Conservation (phyloP, 257 asterid genomes). For the Fraxinus cuspidata region DNA sequence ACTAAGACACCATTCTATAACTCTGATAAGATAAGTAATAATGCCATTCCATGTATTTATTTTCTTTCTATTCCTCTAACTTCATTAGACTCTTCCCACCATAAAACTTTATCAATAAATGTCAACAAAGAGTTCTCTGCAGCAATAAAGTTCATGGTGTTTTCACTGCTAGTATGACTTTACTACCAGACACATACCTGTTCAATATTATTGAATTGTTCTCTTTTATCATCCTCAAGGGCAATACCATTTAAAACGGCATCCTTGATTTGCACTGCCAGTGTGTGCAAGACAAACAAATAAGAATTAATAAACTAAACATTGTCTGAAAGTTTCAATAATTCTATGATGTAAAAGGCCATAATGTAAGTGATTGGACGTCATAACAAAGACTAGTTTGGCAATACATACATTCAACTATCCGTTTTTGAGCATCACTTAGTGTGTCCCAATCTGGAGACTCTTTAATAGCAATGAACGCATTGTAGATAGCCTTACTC, state of each 20-base stretch:
- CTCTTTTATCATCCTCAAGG: conserved; percentile 88
- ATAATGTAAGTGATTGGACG: no score
- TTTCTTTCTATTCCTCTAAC: neutral
- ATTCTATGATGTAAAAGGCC: neutral
- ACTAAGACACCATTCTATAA: no score
- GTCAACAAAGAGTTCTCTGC: neutral
- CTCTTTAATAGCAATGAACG: conserved; percentile 75
- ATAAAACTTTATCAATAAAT: neutral
- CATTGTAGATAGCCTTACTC: conserved; percentile 87
- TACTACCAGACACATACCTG: conserved; percentile 50
- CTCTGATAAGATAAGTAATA: neutral
- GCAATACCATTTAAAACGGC: conserved; percentile 91
- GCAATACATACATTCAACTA: conserved; percentile 68
- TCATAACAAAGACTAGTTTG: neutral
- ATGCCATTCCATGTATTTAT: neutral
- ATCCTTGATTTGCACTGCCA: conserved; percentile 85
- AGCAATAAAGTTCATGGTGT: neutral
- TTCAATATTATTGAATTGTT: conserved; percentile 82
- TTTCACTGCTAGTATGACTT: neutral
- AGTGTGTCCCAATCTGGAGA: conserved; percentile 76
- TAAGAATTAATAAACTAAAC: conserved; percentile 24
- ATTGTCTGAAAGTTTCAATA: neutral
- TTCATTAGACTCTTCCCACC: neutral
- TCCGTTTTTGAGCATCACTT: conserved; percentile 86
- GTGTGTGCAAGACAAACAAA: conserved; percentile 20